phyloP scores from a whole-genome alignment of 2,329 filamentous ascomycete species.

The Lachnellula hyalina region DNA sequence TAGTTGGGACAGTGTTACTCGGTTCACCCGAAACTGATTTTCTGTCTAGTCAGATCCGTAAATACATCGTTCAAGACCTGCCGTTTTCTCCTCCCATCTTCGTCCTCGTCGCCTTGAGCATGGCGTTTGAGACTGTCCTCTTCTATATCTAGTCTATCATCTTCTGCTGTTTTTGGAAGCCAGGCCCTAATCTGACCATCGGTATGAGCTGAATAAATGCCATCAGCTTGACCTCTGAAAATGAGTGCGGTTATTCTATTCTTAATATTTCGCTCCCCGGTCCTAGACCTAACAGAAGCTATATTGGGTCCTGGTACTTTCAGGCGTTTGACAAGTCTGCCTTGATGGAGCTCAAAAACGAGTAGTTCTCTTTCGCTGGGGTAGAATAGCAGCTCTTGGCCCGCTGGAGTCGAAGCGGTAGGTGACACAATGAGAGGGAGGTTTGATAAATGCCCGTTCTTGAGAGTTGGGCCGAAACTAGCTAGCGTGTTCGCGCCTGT shows the following conservation, averaged over 20 bases:
- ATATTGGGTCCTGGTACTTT: constrained; percentile 55
- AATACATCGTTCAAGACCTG: constrained; percentile 78
- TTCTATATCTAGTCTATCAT: constrained; percentile 44
- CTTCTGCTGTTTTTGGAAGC: constrained; percentile 55
- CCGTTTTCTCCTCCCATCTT: constrained; percentile 61
- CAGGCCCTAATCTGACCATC: constrained; percentile 82
- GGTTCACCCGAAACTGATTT: constrained; percentile 54
- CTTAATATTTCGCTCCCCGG: constrained; percentile 51
- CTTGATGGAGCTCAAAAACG: constrained; percentile 73
- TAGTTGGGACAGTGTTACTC: neutral
- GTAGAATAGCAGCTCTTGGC: constrained; percentile 68
- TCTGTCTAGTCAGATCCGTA: constrained; percentile 65
- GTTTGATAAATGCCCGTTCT: constrained; percentile 63
- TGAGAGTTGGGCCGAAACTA: constrained; percentile 77
- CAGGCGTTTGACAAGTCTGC: constrained; percentile 65
- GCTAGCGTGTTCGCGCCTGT: constrained; percentile 82
- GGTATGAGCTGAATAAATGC: constrained; percentile 74
- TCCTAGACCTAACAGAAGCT: constrained; percentile 41
- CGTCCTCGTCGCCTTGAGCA: constrained; percentile 44
- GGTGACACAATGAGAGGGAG: constrained; percentile 61
- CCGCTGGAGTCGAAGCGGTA: constrained; percentile 46
- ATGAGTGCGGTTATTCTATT: constrained; percentile 69
- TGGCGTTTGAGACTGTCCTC: constrained; percentile 29
- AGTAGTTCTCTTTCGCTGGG: constrained; percentile 78
- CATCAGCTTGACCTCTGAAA: constrained; percentile 63